These are phyloP conservation scores for Berberis thunbergii DNA, from an alignment of 164 flowering plant genomes.

Conservation along the genomic window DNA sequence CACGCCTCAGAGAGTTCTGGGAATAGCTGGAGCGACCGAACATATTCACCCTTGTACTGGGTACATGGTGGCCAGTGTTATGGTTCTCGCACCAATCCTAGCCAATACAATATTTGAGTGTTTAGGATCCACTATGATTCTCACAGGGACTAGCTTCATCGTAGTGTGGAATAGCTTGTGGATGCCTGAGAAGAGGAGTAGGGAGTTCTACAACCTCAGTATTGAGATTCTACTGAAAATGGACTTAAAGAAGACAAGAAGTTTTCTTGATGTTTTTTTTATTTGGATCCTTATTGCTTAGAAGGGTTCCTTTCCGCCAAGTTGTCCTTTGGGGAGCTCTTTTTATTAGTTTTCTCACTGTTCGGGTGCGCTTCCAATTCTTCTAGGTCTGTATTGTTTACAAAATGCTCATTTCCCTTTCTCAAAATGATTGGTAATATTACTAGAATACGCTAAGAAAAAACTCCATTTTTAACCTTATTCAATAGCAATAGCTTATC, in stretches of 20 bases:
- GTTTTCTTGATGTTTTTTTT: slow-evolving; percentile 63
- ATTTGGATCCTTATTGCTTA: slow-evolving; percentile 21
- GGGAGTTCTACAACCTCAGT: no score
- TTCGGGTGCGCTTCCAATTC: slow-evolving; percentile 46
- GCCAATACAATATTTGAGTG: no score
- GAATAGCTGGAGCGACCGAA: no score
- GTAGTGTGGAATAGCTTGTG: slow-evolving; percentile 35
- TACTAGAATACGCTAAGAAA: neutral
- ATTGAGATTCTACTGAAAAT: slow-evolving; percentile 74
- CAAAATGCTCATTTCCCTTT: slow-evolving; percentile 62
- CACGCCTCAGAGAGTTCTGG: no score
- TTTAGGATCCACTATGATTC: no score
- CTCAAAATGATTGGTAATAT: slow-evolving; percentile 45
- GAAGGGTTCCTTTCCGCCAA: slow-evolving; percentile 47
- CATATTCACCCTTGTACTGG: no score
- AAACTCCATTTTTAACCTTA: no score
- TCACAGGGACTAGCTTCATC: no score
- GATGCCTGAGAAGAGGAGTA: no score
- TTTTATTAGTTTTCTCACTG: slow-evolving; percentile 32
- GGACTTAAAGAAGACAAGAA: slow-evolving; percentile 54
- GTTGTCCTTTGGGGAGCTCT: slow-evolving; percentile 42
- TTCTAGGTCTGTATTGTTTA: slow-evolving; percentile 50
- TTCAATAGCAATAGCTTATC: no score
- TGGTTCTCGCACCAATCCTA: no score
- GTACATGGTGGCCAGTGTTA: no score